Evolutionary conservation across 2,329 filamentous ascomycete genomes (phyloP), one percentile per base, ranked within the genome.

Genomic region (Penicillium sclerotiorum): DNA sequence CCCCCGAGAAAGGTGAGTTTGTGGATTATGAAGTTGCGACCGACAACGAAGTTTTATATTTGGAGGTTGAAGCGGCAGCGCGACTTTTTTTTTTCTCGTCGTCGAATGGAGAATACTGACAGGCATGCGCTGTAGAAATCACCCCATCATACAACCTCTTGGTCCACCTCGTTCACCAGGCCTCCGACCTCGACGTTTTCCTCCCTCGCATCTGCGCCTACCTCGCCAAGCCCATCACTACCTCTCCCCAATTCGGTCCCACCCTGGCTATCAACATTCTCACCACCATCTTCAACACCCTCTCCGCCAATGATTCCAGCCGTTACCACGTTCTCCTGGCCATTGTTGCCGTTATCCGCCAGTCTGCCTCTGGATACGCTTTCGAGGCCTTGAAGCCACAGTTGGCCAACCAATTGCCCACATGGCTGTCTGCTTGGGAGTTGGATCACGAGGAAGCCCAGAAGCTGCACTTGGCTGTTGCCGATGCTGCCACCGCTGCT

Each of bases 81-180:
- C 50, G 45, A 42, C 49, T 51, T 42, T 52, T 38, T 20, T 47
- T 40, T 25, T 53, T n/a, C 15, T 27, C 38, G 17, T 47, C 9
- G 18, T 37, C 20, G 30, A 22, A 55, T 40, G 40, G 17, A 55
- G 36, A 41, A 33, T 39, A 57, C 50, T 59, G 38, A 58, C 53
- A 46, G 59, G 70, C 58, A 60, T 13, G 25, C 44, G 52, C 52
- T 52, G 58, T 67, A 86, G 93, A 97, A 75, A 94, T 96, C 72
- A 92, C 90, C 53, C 88, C 93, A 52, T 90, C 93, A 54, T 96
- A 96, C 78, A 97, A 99, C 78, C 87, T 97, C 63, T 87, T 99
- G 72, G 87, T 97, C 68, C 90, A 96, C 79, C 86, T 99, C 53
- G 85, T 95, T 61, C 82, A 90, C 65, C 90, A 95, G 76, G 90